Conservation (phyloP, 176 grass and related monocot genomes). For the Hsuehochloa calcarea region DNA sequence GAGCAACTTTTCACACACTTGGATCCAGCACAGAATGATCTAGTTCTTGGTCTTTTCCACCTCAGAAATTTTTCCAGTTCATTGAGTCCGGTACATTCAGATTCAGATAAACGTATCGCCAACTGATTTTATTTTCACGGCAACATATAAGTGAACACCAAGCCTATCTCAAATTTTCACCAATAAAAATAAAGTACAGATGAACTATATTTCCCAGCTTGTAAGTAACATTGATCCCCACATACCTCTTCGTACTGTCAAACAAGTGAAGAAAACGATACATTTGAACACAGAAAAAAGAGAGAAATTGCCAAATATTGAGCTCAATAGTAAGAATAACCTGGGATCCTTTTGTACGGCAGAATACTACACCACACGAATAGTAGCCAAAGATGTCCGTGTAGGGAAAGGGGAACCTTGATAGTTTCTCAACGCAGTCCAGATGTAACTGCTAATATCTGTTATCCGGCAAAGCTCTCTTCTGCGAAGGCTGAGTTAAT, state of each 20-base stretch:
- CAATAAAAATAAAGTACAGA: background rate
- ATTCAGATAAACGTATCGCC: background rate
- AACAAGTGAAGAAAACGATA: constrained; percentile 1
- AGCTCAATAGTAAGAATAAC: constrained; percentile 35
- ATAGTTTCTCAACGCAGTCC: constrained; percentile 30
- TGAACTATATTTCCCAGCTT: constrained; percentile 35
- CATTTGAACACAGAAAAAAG: constrained; percentile 33
- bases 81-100: background rate
- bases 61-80: background rate
- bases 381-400: constrained; percentile 32
- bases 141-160: constrained; percentile 9
- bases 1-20: background rate
- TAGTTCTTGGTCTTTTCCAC: background rate
- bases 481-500: constrained; percentile 43
- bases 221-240: constrained; percentile 17
- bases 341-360: constrained; percentile 42
- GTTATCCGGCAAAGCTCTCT: constrained; percentile 35
- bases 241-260: constrained; percentile 23
- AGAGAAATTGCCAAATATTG: constrained; percentile 26
- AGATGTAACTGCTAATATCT: constrained; percentile 42
- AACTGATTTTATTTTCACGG: constrained; percentile 6
- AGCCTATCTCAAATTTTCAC: background rate
- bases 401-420: background rate
- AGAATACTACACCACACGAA: constrained; percentile 31
- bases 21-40: background rate